Base-by-base conservation (phyloP, 257 asterid genomes). In the Gentiana straminea region DNA sequence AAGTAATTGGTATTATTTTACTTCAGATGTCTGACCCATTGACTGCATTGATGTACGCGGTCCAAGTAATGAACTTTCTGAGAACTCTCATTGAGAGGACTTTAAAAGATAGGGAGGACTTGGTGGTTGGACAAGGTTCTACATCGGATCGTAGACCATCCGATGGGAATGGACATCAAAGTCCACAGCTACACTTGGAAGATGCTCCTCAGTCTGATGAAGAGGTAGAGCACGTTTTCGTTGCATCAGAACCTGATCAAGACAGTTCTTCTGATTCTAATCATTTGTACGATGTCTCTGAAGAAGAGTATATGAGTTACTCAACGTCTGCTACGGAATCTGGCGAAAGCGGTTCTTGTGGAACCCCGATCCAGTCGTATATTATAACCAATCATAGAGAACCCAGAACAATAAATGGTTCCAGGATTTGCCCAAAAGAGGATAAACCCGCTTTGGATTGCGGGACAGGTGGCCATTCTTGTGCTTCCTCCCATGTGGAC, bases 1-100 rank as follows among this genome's bases (percentile, higher is more conserved):
- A 24, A 24, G 24, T 24, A 44, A 4, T 36, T 8, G 33, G 13
- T 38, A 48, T 2, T 64, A 49, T 44, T 52, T 52, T 57, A 56
- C 35, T 53, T 44, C 87, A 88, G 94, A 82, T 88, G 96, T 87
- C 80, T 4, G 96, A 88, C 65, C 96, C 95, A 53, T 71, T 88
- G 79, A 88, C 83, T 51, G 96, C 96, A 35, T 65, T 88, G 70
- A 88, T 88, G 96, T 84, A 88, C 44, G 97, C 97, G 1, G 98
- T 86, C 41, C 95, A 83, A 76, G 62, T 57, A 2, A 57, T 57
- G 62, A 57, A 57, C 62, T 57, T 57, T 68, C 85, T 92, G 33
- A 85, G 77, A 82, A 81, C 82, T 4, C 94, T 92, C 5, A 80
- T 88, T 15, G 95, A 85, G 81, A 88, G 83, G 83, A 77, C 83